These are phyloP conservation scores for Globisporangium heterothallicum DNA, from an alignment of 352 stramenopile genomes.

Conservation along the genomic window DNA sequence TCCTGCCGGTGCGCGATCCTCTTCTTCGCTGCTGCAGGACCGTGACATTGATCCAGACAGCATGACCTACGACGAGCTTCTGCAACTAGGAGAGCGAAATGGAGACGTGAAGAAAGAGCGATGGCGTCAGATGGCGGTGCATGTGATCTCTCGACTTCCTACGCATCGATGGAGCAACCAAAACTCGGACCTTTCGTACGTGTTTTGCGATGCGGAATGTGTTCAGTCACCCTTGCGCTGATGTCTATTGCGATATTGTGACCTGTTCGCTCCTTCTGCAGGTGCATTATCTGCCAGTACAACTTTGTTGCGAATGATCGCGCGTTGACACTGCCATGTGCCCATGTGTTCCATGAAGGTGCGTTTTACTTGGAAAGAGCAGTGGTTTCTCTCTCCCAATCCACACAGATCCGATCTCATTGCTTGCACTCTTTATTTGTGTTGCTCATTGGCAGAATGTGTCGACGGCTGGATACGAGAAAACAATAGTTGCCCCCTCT, in stretches of 20 bases:
- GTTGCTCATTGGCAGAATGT: conserved; percentile 57
- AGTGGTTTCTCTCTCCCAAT: no score
- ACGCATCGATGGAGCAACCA: conserved; percentile 49
- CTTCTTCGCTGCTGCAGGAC: not conserved
- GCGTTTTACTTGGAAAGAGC: not conserved
- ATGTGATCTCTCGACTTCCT: conserved; percentile 59
- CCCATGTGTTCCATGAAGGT: conserved; percentile 78
- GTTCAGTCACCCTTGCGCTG: no score
- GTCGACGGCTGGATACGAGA: conserved; percentile 64
- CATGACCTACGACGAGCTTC: conserved; percentile 78
- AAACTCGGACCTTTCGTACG: conserved; percentile 52
- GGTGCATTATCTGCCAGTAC: conserved; percentile 74
- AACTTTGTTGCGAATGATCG: conserved; percentile 47
- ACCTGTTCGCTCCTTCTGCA: no score
- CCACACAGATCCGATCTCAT: not conserved
- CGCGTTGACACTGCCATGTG: conserved; percentile 63
- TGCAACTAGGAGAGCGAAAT: conserved; percentile 61
- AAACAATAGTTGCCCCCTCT: conserved; percentile 77
- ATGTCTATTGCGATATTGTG: no score
- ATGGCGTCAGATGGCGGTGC: conserved; percentile 53
- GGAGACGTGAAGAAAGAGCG: conserved; percentile 75
- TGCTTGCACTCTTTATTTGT: not conserved
- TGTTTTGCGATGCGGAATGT: conserved; percentile 7
- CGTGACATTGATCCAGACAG: conserved; percentile 62
- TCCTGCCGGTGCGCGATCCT: not conserved